Percentiles rank a stretch among this genome's conserved stretches.
These are phyloP conservation scores for Aspergillus costaricaensis DNA, from an alignment of 2,329 filamentous ascomycete species.

Conservation along the genomic window DNA sequence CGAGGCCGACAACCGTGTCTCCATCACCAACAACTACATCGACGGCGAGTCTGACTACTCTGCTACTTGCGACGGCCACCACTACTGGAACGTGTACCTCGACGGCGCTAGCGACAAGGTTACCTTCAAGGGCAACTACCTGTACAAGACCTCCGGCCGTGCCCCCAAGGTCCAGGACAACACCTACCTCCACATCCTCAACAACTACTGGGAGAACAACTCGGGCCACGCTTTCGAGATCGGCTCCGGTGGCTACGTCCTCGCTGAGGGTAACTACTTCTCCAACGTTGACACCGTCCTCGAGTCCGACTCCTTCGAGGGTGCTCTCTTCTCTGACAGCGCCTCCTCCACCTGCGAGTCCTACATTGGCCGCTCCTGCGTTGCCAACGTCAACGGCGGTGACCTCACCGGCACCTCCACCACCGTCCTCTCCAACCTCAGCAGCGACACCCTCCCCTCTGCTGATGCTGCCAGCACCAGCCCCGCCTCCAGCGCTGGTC, in stretches of 20 bases:
- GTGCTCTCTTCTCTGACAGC: slow-evolving; percentile 45
- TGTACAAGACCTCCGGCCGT: slow-evolving; percentile 61
- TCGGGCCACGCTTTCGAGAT: slow-evolving; percentile 59
- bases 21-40: slow-evolving; percentile 62
- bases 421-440: neutral
- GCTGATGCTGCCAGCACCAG: slow-evolving; percentile 1
- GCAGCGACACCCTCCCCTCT: neutral
- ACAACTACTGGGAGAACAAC: slow-evolving; percentile 63
- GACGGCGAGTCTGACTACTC: slow-evolving; percentile 58
- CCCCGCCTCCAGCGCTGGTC: slow-evolving; percentile 5
- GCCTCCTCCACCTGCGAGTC: slow-evolving; percentile 46
- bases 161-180: slow-evolving; percentile 58
- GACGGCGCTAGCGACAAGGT: slow-evolving; percentile 58
- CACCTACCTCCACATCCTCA: slow-evolving; percentile 59
- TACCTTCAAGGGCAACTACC: slow-evolving; percentile 63
- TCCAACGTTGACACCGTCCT: slow-evolving; percentile 53
- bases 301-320: slow-evolving; percentile 37
- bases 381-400: slow-evolving; percentile 5
- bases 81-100: slow-evolving; percentile 63
- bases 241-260: slow-evolving; percentile 46
- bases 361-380: slow-evolving; percentile 6
- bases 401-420: slow-evolving; percentile 5
- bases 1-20: slow-evolving; percentile 55
- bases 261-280: slow-evolving; percentile 62
- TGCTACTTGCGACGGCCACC: slow-evolving; percentile 58